Percentiles rank a stretch among this genome's conserved stretches.
These are phyloP conservation scores for Suhomyces kunorum DNA, from an alignment of 1,139 yeast species.

Conservation along the genomic window DNA sequence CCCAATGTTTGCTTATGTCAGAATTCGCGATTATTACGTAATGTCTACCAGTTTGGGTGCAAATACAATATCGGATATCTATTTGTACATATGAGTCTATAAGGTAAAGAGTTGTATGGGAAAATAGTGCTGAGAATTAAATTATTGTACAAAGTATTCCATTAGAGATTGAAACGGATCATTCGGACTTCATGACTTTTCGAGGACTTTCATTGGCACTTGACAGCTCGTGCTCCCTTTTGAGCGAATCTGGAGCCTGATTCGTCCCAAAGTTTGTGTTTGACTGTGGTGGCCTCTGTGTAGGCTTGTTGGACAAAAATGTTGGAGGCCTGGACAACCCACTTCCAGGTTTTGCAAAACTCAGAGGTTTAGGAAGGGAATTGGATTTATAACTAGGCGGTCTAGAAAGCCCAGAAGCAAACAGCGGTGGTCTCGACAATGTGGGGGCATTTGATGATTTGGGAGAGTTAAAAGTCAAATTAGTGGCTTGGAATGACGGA, in stretches of 20 bases:
- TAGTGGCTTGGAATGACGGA: not conserved
- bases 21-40: not conserved
- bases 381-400: conserved; percentile 18
- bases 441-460: conserved; percentile 8
- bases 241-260: conserved; percentile 8
- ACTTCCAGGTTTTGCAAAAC: conserved; percentile 21
- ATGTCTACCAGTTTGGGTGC: not conserved
- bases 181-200: conserved; percentile 16
- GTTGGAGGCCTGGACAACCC: conserved; percentile 25
- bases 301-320: conserved; percentile 23
- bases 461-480: not conserved
- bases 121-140: conserved; percentile 5
- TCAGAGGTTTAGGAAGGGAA: conserved; percentile 16
- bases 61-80: not conserved
- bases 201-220: conserved; percentile 12
- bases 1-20: not conserved
- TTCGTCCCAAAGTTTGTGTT: no score
- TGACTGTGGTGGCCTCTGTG: conserved; percentile 7
- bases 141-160: conserved; percentile 3
- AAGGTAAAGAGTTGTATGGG: not conserved
- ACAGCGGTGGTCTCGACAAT: conserved; percentile 13
- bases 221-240: conserved; percentile 12
- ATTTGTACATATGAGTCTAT: not conserved
- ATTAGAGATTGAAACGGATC: not conserved
- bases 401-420: conserved; percentile 16